Conservation (phyloP, 1,284 basidiomycete species). For the Tilletia walkeri region DNA sequence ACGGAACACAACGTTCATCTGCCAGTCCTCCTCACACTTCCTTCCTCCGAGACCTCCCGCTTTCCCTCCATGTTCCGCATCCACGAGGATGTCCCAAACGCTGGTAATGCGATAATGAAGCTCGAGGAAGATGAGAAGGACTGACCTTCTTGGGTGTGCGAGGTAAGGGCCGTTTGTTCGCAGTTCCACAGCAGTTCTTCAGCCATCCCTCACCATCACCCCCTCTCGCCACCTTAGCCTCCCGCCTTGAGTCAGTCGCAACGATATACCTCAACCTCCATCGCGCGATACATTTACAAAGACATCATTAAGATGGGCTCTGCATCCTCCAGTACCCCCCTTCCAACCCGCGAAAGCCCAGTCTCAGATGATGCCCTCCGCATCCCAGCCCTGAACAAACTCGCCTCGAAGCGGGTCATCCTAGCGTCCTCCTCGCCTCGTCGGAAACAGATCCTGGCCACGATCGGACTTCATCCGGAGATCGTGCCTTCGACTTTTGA, state of each 20-base stretch:
- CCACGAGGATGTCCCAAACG: too few relatives aligned
- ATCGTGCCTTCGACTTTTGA: slow-evolving; percentile 83
- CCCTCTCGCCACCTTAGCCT: too few relatives aligned
- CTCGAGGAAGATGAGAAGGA: too few relatives aligned
- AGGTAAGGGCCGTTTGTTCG: too few relatives aligned
- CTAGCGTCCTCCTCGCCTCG: slow-evolving; percentile 47
- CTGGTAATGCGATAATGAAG: too few relatives aligned
- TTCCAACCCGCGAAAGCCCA: neutral
- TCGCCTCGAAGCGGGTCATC: slow-evolving; percentile 47
- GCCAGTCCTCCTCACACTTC: neutral
- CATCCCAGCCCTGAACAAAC: slow-evolving; percentile 35
- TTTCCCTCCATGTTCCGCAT: too few relatives aligned
- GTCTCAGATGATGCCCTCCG: neutral
- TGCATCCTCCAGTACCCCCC: neutral
- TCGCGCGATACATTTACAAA: neutral
- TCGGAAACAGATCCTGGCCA: slow-evolving; percentile 45
- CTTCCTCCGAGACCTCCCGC: neutral
- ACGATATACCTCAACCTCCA: too few relatives aligned
- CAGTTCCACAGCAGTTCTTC: too few relatives aligned
- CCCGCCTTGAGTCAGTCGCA: too few relatives aligned
- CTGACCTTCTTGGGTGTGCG: too few relatives aligned
- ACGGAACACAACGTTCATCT: neutral
- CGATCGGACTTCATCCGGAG: slow-evolving; percentile 70
- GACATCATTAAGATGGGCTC: slow-evolving; percentile 5
- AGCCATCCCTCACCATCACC: too few relatives aligned